phyloP scores from a whole-genome alignment of 2,329 filamentous ascomycete genomes.

The Hypoxylon sp. region DNA sequence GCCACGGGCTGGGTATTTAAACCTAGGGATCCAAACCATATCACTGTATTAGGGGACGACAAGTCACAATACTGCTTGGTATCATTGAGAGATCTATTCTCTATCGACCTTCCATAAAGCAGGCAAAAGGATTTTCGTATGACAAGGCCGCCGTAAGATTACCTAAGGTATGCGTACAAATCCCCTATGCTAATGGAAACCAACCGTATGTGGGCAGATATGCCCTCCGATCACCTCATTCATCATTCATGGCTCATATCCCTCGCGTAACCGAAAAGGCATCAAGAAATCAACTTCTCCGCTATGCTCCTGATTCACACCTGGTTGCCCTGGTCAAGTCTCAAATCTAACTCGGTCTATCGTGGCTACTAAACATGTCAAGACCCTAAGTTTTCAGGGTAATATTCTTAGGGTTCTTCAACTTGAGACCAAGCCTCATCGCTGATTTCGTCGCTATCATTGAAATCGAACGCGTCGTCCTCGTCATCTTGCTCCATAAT shows the following conservation, averaged over 20 bases:
- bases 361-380: neutral
- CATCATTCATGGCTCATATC: slow-evolving; percentile 4
- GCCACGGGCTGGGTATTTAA: neutral
- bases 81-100: slow-evolving; percentile 8
- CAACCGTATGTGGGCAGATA: neutral
- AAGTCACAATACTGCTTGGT: neutral
- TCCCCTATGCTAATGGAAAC: neutral
- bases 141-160: neutral
- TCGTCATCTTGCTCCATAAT: slow-evolving; percentile 10
- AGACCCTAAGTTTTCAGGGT: neutral
- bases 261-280: neutral
- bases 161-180: neutral
- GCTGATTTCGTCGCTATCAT: slow-evolving; percentile 27
- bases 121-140: neutral
- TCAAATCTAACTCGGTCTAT: neutral
- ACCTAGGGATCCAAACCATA: neutral
- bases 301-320: neutral
- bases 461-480: slow-evolving; percentile 19
- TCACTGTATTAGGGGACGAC: neutral
- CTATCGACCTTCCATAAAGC: neutral
- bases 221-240: neutral
- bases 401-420: slow-evolving; percentile 22
- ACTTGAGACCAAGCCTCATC: slow-evolving; percentile 41
- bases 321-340: neutral
- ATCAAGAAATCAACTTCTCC: neutral